A percentile compares a stretch with the other conserved stretches of the same genome.
phyloP scores from a whole-genome alignment of 2,329 filamentous ascomycete genomes.

The Pseudogymnoascus sp. region DNA sequence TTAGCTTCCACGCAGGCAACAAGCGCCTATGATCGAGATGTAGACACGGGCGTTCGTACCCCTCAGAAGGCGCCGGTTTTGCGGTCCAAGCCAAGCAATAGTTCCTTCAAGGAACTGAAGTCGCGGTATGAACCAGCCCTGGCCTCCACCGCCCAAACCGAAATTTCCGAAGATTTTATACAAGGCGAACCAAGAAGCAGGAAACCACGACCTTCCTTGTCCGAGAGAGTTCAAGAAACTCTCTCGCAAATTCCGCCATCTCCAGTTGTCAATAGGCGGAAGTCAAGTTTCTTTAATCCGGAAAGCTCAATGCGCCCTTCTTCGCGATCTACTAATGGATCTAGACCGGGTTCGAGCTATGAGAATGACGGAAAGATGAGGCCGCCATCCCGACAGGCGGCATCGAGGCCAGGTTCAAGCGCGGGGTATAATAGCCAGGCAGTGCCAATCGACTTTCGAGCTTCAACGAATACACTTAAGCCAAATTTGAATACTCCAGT shows the following conservation, averaged over 20 bases:
- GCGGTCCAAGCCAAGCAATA: neutral
- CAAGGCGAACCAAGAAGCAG: neutral
- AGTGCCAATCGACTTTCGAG: conserved; percentile 34
- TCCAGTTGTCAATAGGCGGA: conserved; percentile 57
- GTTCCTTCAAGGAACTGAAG: conserved; percentile 3
- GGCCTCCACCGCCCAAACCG: neutral
- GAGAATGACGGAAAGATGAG: conserved; percentile 51
- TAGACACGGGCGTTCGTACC: neutral
- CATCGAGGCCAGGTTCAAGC: conserved; percentile 46
- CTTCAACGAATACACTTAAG: conserved; percentile 38
- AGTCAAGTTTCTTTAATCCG: conserved; percentile 64
- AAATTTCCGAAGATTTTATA: neutral
- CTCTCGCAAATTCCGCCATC: conserved; percentile 71
- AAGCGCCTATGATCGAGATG: neutral
- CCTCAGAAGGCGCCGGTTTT: neutral
- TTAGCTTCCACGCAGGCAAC: conserved; percentile 1
- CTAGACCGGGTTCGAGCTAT: conserved; percentile 44
- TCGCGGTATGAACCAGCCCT: neutral
- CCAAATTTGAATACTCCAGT: conserved; percentile 31
- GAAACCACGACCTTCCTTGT: conserved; percentile 44
- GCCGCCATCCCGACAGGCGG: conserved; percentile 41
- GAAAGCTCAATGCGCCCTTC: conserved; percentile 51
- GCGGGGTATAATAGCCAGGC: conserved; percentile 37
- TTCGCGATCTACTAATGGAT: conserved; percentile 18
- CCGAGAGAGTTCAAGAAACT: conserved; percentile 81